Percentiles rank a stretch among this genome's conserved stretches.
These are phyloP conservation scores for Yamadazyma atlantica DNA, from an alignment of 1,139 yeast genomes.

Conservation along the genomic window DNA sequence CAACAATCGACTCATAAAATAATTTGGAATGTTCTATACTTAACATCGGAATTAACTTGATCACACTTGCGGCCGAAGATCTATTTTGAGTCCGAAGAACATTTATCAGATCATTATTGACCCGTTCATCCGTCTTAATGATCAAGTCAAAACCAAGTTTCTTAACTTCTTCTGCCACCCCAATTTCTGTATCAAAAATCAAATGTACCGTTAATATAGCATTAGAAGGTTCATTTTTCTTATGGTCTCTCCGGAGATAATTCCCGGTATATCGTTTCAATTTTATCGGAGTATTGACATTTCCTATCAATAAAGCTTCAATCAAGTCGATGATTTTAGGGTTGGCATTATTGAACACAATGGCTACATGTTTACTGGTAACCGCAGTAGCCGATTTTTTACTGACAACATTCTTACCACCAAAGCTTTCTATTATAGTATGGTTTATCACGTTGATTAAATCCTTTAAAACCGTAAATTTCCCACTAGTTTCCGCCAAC, in stretches of 20 bases:
- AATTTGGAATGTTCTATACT: slow-evolving; percentile 76
- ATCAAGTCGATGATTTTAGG: slow-evolving; percentile 63
- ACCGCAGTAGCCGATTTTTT: slow-evolving; percentile 5
- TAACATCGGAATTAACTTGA: slow-evolving; percentile 72
- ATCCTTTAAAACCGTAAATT: slow-evolving; percentile 69
- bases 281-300: slow-evolving; percentile 49
- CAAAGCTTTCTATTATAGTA: slow-evolving; percentile 4
- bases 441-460: slow-evolving; percentile 42
- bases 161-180: slow-evolving; percentile 25
- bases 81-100: slow-evolving; percentile 34
- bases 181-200: slow-evolving; percentile 42
- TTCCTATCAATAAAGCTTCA: slow-evolving; percentile 75
- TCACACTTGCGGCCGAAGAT: slow-evolving; percentile 48
- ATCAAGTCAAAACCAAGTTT: slow-evolving; percentile 55
- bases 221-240: slow-evolving; percentile 23
- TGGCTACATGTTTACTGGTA: slow-evolving; percentile 29
- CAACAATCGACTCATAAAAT: slow-evolving; percentile 25
- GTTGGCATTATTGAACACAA: slow-evolving; percentile 36
- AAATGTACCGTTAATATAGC: slow-evolving; percentile 34
- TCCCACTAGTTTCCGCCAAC: slow-evolving; percentile 82
- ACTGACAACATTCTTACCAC: slow-evolving; percentile 1
- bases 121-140: slow-evolving; percentile 71
- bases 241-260: slow-evolving; percentile 33
- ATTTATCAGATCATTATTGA: slow-evolving; percentile 35
- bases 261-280: slow-evolving; percentile 68